Conservation (phyloP, 2,329 filamentous ascomycete genomes). For the Fusarium nisikadoi region DNA sequence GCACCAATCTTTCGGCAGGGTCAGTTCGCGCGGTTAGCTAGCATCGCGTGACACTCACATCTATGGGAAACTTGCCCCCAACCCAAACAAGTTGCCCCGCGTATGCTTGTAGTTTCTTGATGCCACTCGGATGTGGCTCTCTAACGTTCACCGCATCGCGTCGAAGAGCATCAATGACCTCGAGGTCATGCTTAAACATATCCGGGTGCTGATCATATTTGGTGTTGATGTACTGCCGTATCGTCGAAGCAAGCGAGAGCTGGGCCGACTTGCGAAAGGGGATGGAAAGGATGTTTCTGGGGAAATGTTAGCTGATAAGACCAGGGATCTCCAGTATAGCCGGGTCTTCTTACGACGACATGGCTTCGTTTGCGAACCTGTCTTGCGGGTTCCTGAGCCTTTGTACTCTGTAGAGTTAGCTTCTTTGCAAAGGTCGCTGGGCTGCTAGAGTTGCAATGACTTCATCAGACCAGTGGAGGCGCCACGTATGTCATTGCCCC, state of each 20-base stretch:
- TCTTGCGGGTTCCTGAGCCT: conserved; percentile 8
- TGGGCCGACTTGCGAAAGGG: conserved; percentile 89
- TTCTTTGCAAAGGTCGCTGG: conserved; percentile 7
- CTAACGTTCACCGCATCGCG: conserved; percentile 88
- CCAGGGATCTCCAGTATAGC: fast-evolving
- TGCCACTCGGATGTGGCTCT: conserved; percentile 87
- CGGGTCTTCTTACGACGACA: conserved; percentile 43
- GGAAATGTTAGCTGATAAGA: conserved; percentile 5
- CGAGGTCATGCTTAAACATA: conserved; percentile 89
- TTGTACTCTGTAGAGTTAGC: neutral
- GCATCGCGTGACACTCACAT: conserved; percentile 62
- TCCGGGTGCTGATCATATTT: conserved; percentile 99
- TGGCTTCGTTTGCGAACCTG: conserved; percentile 27
- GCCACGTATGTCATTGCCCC: conserved; percentile 11
- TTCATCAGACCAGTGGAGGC: conserved; percentile 34
- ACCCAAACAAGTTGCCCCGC: conserved; percentile 94
- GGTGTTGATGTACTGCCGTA: conserved; percentile 94
- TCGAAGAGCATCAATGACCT: conserved; percentile 84
- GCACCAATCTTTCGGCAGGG: conserved; percentile 76
- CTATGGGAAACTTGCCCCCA: conserved; percentile 93
- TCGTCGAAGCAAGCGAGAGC: conserved; percentile 81
- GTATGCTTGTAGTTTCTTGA: conserved; percentile 90
- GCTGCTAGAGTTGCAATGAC: conserved; percentile 38
- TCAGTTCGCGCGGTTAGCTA: conserved; percentile 8
- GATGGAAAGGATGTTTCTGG: conserved; percentile 74